These are phyloP conservation scores for Lepidium aucheri DNA, from an alignment of 345 rosid genomes.

Conservation along the genomic window DNA sequence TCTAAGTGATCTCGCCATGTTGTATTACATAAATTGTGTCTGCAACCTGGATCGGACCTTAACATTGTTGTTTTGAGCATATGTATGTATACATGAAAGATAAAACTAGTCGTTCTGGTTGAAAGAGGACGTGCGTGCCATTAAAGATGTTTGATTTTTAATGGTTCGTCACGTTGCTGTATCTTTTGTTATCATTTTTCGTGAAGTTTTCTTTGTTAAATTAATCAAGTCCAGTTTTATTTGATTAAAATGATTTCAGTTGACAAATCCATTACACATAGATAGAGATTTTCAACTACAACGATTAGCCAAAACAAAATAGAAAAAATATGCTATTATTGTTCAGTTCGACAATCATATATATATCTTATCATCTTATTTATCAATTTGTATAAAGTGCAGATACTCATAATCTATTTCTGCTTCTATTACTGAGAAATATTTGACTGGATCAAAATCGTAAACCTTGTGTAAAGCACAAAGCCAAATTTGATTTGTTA, in stretches of 20 bases:
- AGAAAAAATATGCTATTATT: too few species aligned
- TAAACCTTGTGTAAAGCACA: background rate
- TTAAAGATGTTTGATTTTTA: slow-evolving; percentile 14
- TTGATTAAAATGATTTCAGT: background rate
- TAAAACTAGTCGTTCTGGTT: background rate
- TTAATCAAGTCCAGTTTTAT: background rate
- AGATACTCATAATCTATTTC: too few species aligned
- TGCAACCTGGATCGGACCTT: background rate
- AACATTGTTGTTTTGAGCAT: slow-evolving; percentile 11
- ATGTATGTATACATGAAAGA: slow-evolving; percentile 15
- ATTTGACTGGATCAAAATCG: background rate
- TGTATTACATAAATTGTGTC: background rate
- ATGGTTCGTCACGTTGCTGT: slow-evolving; percentile 25
- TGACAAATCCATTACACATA: background rate
- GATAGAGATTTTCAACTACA: too few species aligned
- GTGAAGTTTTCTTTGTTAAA: background rate
- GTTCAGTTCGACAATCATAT: too few species aligned
- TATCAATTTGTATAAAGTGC: too few species aligned
- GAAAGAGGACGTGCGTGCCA: slow-evolving; percentile 27
- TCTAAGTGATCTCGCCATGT: slow-evolving; percentile 27
- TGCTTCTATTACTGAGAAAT: background rate
- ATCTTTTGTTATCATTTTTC: background rate
- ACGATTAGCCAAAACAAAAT: too few species aligned
- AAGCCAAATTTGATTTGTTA: slow-evolving; percentile 17
- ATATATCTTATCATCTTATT: too few species aligned